A percentile compares a stretch with the other conserved stretches of the same genome.
phyloP scores from a whole-genome alignment of 495 filamentous ascomycete species.

The Amphirosellinia nigrospora region DNA sequence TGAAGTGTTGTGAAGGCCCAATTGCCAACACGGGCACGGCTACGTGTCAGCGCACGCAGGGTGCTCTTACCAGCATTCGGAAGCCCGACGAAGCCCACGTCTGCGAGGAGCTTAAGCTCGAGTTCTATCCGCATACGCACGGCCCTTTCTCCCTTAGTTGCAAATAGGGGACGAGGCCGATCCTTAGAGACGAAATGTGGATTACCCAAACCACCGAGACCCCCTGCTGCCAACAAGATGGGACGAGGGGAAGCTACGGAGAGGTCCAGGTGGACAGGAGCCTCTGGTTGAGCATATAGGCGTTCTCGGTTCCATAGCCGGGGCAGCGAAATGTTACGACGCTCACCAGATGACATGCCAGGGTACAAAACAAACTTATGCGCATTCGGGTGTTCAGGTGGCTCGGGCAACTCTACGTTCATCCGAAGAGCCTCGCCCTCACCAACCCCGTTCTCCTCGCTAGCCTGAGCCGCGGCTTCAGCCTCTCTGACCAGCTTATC shows the following conservation, averaged over 20 bases:
- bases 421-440: conserved; percentile 28
- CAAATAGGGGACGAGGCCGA: conserved; percentile 77
- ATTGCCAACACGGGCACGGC: conserved; percentile 84
- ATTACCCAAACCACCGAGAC: conserved; percentile 88
- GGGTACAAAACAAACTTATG: conserved; percentile 89
- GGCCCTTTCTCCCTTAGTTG: conserved; percentile 82
- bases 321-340: conserved; percentile 66
- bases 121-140: conserved; percentile 81
- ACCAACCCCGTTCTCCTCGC: conserved; percentile 43
- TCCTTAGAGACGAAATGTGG: conserved; percentile 83
- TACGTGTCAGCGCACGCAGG: conserved; percentile 82
- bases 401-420: conserved; percentile 34
- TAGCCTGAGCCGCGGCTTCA: conserved; percentile 40
- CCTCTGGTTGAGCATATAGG: conserved; percentile 67
- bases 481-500: conserved; percentile 34
- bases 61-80: conserved; percentile 98
- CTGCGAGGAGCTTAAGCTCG: conserved; percentile 92
- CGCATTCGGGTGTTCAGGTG: conserved; percentile 47
- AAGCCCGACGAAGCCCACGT: conserved; percentile 91
- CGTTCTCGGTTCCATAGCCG: conserved; percentile 58
- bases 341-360: conserved; percentile 69
- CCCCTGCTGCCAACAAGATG: conserved; percentile 88
- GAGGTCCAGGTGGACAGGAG: conserved; percentile 81
- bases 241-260: conserved; percentile 80
- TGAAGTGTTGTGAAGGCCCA: conserved; percentile 97